Base-by-base conservation (phyloP, 371 early-diverging fungal species). In the Haplosporangium sp. region DNA sequence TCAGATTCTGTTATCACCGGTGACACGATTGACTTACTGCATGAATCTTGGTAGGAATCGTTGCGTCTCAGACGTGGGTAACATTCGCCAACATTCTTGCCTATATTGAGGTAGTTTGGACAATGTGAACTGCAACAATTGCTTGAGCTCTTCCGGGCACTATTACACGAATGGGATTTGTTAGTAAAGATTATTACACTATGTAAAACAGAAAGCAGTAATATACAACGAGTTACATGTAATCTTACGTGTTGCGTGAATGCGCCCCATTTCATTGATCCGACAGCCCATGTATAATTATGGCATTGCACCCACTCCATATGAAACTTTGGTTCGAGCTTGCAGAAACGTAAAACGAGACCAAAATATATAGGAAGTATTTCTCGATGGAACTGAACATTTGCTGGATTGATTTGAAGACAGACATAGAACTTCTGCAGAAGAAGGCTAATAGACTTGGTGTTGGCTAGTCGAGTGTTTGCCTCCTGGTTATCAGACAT, bases 321-420 rank as follows among this genome's bases (percentile, higher is more conserved):
- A 20, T 63, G 76, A 64, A 81, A 81, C 11, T 20, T 8, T 0
- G 47, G 56, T 0, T 48, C 62, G 10, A 75, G 58, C 38, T 45
- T 63, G 40, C 75, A 61, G 65, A 81, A 72, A 48, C 75, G 68
- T 27, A 75, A 35, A 6, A 75, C 75, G 1, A 81, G 71, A 4
- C 76, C 82, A 56, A 81, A 81, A 47, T 81, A 81, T 17, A 81
- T 72, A n/a, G 82, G 82, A 5, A 81, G 61, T 19, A 69, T 37
- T 39, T 81, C 82, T 2, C 66, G 65, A 56, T 81, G 82, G 58
- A 72, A 81, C 42, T 71, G 72, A 0, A 72, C 38, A 53, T 72
- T 81, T 7, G 11, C 47, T 3, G 61, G 70, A 50, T 69, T 75
- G 47, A 65, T 34, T 63, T 81, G 82, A 17, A 81, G 76, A 53